Conservation (phyloP, 495 filamentous ascomycete species). For the Hapsidospora chrysogenum region DNA sequence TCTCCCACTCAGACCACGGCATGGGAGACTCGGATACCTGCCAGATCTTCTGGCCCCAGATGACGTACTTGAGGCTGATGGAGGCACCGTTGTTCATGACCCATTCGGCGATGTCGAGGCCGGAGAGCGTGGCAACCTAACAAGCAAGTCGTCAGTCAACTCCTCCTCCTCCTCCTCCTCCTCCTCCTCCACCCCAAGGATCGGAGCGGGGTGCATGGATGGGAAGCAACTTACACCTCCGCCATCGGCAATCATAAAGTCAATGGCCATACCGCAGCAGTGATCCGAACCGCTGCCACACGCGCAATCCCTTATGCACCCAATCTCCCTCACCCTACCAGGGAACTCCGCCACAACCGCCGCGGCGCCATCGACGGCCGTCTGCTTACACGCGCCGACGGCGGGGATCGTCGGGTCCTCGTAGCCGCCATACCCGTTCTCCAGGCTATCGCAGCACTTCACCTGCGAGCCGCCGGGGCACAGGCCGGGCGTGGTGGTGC, state of each 20-base stretch:
- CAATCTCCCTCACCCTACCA: conserved; percentile 17
- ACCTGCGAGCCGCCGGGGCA: conserved; percentile 23
- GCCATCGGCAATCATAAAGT: conserved; percentile 24
- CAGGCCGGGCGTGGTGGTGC: conserved; percentile 8
- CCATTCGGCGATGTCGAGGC: conserved; percentile 26
- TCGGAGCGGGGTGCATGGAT: too few species aligned
- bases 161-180: too few species aligned
- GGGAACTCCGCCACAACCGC: conserved; percentile 18
- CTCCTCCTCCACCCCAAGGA: too few species aligned
- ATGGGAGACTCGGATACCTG: conserved; percentile 15
- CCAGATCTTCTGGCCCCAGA: conserved; percentile 33
- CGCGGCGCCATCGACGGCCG: conserved; percentile 16
- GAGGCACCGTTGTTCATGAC: conserved; percentile 21
- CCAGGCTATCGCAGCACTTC: conserved; percentile 18
- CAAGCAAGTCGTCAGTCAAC: too few species aligned
- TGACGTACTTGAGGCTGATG: conserved; percentile 27
- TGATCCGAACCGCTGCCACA: conserved; percentile 19
- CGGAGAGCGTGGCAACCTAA: conserved; percentile 10
- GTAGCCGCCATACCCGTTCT: conserved; percentile 15
- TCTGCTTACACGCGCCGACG: conserved; percentile 17
- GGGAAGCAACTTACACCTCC: conserved; percentile 14
- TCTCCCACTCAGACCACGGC: conserved; percentile 20
- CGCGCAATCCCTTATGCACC: conserved; percentile 15
- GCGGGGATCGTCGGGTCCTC: conserved; percentile 13
- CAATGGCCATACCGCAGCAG: conserved; percentile 22